Evolutionary conservation across 1,139 yeast genomes (phyloP).

Genomic region (Kluyveromyces marxianus): DNA sequence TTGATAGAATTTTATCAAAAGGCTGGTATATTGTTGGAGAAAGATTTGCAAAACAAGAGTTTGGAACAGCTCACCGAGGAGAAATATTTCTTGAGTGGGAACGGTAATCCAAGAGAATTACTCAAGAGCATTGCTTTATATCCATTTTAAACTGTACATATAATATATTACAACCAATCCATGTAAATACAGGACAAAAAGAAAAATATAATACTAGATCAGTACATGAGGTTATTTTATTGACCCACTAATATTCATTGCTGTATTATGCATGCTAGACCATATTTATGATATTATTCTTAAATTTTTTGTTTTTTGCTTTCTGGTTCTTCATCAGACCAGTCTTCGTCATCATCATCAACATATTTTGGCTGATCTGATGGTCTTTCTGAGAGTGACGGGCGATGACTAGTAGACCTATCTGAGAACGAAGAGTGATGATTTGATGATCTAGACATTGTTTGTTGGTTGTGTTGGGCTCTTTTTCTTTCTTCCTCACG

Average conservation of each 20-base stretch:
- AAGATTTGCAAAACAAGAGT: conserved; percentile 33
- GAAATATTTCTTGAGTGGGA: conserved; percentile 59
- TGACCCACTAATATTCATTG: neutral
- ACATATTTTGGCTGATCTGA: conserved; percentile 24
- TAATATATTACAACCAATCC: conserved; percentile 5
- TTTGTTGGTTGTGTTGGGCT: conserved; percentile 3
- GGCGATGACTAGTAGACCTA: neutral
- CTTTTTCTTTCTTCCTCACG: conserved; percentile 33
- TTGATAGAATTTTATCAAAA: conserved; percentile 48
- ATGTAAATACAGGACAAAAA: conserved; percentile 3
- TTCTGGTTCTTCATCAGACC: conserved; percentile 24
- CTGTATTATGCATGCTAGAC: neutral
- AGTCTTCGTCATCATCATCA: conserved; percentile 26
- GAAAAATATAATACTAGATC: neutral
- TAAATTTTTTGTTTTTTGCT: conserved; percentile 6
- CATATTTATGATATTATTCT: neutral
- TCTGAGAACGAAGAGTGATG: neutral
- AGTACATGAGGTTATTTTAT: neutral
- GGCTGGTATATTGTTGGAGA: conserved; percentile 46
- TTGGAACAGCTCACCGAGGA: conserved; percentile 38
- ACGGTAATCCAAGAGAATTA: conserved; percentile 73
- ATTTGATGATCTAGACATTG: neutral
- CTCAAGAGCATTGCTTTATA: conserved; percentile 39
- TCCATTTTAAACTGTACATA: conserved; percentile 9
- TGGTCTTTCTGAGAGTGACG: conserved; percentile 4